Conservation (phyloP, 169 alveolate genomes). For the Amoebophrya sp. region DNA sequence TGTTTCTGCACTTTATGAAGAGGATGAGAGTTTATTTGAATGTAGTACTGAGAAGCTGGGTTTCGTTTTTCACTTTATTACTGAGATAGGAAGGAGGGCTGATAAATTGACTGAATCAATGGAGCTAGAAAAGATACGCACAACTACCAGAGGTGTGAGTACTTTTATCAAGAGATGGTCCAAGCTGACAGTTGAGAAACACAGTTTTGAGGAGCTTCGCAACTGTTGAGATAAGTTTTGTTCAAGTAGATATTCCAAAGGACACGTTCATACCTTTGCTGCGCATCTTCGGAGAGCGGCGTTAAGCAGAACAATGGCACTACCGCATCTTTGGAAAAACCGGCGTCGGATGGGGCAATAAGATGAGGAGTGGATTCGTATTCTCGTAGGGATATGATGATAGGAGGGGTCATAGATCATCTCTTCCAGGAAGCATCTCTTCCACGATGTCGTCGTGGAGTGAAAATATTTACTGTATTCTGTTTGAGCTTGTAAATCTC, state of each 20-base stretch:
- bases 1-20: conserved; percentile 35
- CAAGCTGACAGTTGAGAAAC: neutral
- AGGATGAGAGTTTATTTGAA: no score
- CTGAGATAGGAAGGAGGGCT: neutral
- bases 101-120: neutral
- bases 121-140: neutral
- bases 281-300: conserved; percentile 21
- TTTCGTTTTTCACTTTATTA: no score
- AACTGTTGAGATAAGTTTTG: neutral
- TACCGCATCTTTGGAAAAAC: no score
- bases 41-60: no score
- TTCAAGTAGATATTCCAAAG: neutral
- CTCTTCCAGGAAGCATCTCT: no score
- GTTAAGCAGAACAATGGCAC: neutral
- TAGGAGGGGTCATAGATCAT: no score
- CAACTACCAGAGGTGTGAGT: neutral
- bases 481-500: no score
- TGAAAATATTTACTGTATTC: no score
- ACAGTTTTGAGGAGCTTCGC: neutral
- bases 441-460: no score
- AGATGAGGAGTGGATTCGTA: no score
- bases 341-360: no score
- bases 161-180: neutral
- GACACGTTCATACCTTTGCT: neutral
- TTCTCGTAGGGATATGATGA: no score